Conservation (phyloP, 805 yeast species). For the Debaryomyces tyrocola region DNA sequence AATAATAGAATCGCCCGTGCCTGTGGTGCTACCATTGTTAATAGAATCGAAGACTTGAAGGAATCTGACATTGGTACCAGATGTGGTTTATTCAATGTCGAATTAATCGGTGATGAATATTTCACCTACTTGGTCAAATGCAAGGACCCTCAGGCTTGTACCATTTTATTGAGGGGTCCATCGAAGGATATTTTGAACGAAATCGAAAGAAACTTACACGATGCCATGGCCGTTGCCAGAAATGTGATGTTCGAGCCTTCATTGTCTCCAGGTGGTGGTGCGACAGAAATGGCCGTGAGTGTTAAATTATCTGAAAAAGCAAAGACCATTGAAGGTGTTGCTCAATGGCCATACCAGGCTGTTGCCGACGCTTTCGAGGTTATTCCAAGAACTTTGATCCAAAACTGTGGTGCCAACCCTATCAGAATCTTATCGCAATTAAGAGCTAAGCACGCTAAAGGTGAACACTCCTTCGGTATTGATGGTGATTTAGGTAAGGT, state of each 20-base stretch:
- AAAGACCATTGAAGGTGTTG: constrained; percentile 88
- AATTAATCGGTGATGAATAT: constrained; percentile 96
- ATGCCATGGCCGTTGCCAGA: constrained; percentile 97
- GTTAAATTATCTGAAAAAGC: constrained; percentile 88
- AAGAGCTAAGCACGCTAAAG: constrained; percentile 96
- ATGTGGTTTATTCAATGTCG: constrained; percentile 91
- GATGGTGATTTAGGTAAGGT: constrained; percentile 94
- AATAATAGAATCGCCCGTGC: constrained; percentile 96
- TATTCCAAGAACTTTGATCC: constrained; percentile 94
- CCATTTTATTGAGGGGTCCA: constrained; percentile 90
- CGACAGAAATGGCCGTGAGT: constrained; percentile 97
- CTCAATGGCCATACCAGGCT: constrained; percentile 98
- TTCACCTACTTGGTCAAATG: constrained; percentile 83
- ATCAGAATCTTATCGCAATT: constrained; percentile 84
- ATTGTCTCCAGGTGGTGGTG: constrained; percentile 98
- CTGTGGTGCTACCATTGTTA: constrained; percentile 96
- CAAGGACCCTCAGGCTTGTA: constrained; percentile 87
- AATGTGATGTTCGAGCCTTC: constrained; percentile 94
- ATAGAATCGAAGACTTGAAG: constrained; percentile 90
- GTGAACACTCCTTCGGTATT: constrained; percentile 80
- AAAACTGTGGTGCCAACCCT: constrained; percentile 97
- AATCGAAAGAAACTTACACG: constrained; percentile 94
- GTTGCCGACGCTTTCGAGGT: constrained; percentile 99
- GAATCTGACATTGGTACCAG: constrained; percentile 85
- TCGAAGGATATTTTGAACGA: constrained; percentile 95